Percentiles rank a stretch among this genome's conserved stretches.
Conservation (phyloP, 2,329 filamentous ascomycete genomes). For the Fusarium dlaminii region DNA sequence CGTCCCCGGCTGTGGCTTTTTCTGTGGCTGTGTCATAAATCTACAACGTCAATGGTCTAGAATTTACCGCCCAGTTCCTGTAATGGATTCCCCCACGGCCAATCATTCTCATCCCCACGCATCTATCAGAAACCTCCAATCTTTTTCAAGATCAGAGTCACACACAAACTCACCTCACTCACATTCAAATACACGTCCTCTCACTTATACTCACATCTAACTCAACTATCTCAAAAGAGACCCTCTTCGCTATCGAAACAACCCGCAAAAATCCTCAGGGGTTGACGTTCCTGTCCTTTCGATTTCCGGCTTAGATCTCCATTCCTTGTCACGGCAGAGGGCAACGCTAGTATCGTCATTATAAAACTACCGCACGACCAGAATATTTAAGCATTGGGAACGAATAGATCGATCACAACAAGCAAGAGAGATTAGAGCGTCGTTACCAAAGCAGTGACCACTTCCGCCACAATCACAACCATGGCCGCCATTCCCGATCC, state of each 20-base stretch:
- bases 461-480: conserved; percentile 20
- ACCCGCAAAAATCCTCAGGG: conserved; percentile 3
- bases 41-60: conserved; percentile 1
- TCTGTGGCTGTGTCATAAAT: conserved; percentile 21
- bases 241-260: not conserved
- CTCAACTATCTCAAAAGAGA: conserved; percentile 3
- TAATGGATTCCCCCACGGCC: conserved; percentile 16
- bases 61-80: conserved; percentile 7
- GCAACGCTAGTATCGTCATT: conserved; percentile 10
- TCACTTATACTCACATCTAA: not conserved
- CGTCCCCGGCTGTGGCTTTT: conserved; percentile 30
- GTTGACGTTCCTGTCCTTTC: conserved; percentile 15
- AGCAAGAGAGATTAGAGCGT: conserved; percentile 11
- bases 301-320: conserved; percentile 17
- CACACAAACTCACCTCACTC: not conserved
- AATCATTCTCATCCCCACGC: conserved; percentile 33
- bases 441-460: conserved; percentile 31
- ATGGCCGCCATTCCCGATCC: conserved; percentile 55
- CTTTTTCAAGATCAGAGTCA: conserved; percentile 10
- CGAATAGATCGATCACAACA: conserved; percentile 29
- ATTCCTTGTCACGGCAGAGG: conserved; percentile 24
- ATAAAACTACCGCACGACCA: not conserved
- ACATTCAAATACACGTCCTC: not conserved
- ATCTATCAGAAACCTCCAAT: conserved; percentile 24
- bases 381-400: conserved; percentile 1